Evolutionary conservation across 768 basidiomycete genomes (phyloP).

Genomic region (Galerina marginata): DNA sequence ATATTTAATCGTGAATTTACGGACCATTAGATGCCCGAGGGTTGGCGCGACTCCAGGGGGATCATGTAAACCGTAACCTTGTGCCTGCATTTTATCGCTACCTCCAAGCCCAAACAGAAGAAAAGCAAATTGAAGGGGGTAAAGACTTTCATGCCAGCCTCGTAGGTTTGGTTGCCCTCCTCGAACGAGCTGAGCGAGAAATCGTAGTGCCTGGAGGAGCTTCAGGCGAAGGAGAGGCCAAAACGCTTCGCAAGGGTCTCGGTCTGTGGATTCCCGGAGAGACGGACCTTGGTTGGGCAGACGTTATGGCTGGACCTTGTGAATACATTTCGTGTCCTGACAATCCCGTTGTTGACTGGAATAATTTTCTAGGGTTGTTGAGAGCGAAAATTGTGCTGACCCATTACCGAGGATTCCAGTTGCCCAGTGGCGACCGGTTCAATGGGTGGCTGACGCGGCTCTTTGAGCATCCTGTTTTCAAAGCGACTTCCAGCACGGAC

Average conservation of each 20-base stretch:
- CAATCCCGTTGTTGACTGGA: neutral
- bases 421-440: constrained; percentile 56
- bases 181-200: constrained; percentile 61
- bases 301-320: constrained; percentile 78
- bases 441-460: constrained; percentile 58
- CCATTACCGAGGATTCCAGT: constrained; percentile 69
- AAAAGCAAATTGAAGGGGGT: constrained; percentile 54
- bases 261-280: constrained; percentile 65
- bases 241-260: constrained; percentile 43
- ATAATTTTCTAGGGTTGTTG: constrained; percentile 60
- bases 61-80: constrained; percentile 66
- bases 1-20: neutral
- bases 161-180: constrained; percentile 53
- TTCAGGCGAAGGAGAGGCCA: constrained; percentile 44
- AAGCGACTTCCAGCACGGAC: constrained; percentile 69
- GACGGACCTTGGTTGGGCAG: constrained; percentile 61
- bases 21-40: constrained; percentile 63
- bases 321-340: constrained; percentile 26
- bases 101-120: constrained; percentile 68
- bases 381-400: constrained; percentile 66
- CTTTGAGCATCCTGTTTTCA: constrained; percentile 66
- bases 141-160: constrained; percentile 61
- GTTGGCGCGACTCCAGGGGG: constrained; percentile 68
- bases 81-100: constrained; percentile 79
- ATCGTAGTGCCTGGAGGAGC: constrained; percentile 44